phyloP scores from a whole-genome alignment of 192 early-diverging fungal species.

The Coemansia sp. region DNA sequence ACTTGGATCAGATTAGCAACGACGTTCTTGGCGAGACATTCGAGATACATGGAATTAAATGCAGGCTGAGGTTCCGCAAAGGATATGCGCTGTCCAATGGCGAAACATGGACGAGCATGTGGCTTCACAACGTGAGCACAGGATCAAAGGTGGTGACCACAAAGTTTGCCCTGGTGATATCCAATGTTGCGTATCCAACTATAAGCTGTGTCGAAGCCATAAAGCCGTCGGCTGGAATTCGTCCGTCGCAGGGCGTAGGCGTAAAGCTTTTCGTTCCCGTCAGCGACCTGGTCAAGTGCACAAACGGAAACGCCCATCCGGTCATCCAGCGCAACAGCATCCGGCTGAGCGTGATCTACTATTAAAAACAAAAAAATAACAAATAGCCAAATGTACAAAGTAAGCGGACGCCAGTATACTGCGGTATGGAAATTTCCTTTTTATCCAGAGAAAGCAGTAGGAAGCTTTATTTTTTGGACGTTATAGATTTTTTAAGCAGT shows the following conservation, averaged over 20 bases:
- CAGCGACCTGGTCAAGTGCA: constrained; percentile 3
- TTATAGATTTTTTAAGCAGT: too few relatives aligned
- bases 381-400: too few relatives aligned
- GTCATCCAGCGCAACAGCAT: constrained; percentile 10
- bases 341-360: constrained; percentile 9
- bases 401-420: too few relatives aligned
- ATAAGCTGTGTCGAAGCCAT: constrained; percentile 15
- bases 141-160: constrained; percentile 14
- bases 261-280: constrained; percentile 19
- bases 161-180: constrained; percentile 21
- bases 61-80: constrained; percentile 20
- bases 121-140: constrained; percentile 27
- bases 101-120: constrained; percentile 30
- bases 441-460: too few relatives aligned
- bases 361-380: constrained; percentile 6
- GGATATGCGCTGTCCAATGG: constrained; percentile 19
- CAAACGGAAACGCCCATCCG: background rate
- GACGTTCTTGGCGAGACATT: constrained; percentile 28
- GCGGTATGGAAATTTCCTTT: too few relatives aligned
- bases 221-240: constrained; percentile 17
- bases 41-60: constrained; percentile 21
- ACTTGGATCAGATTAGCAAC: constrained; percentile 1
- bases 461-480: too few relatives aligned
- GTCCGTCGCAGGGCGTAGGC: constrained; percentile 28
- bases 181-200: constrained; percentile 25